These are phyloP conservation scores for Boletus mariae DNA, from an alignment of 1,284 basidiomycete species.

Conservation along the genomic window DNA sequence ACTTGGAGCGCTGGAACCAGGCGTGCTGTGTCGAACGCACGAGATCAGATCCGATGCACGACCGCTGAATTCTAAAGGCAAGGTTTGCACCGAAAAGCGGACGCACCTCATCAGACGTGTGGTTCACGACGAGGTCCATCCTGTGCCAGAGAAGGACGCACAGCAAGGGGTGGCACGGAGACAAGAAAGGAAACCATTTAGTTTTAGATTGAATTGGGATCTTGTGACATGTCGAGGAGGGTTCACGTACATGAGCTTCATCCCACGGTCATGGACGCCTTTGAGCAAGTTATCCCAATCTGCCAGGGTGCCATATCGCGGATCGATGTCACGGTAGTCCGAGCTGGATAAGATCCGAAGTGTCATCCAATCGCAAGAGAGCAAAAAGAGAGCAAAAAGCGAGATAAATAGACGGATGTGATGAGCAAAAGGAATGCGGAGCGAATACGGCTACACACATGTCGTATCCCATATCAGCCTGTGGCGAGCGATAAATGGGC, in stretches of 20 bases:
- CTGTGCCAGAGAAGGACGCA: slow-evolving; percentile 30
- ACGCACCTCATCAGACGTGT: slow-evolving; percentile 65
- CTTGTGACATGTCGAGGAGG: slow-evolving; percentile 10
- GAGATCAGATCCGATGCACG: not conserved
- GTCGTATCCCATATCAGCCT: slow-evolving; percentile 74
- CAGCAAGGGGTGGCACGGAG: slow-evolving; percentile 1
- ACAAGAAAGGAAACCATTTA: slow-evolving; percentile 1
- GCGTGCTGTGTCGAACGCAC: slow-evolving; percentile 44
- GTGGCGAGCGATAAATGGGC: slow-evolving; percentile 69
- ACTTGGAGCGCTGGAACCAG: slow-evolving; percentile 71
- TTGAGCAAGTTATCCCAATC: slow-evolving; percentile 67
- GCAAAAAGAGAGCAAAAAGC: not conserved
- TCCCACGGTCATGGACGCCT: slow-evolving; percentile 58
- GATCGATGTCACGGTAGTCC: slow-evolving; percentile 72
- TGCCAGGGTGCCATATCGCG: slow-evolving; percentile 67
- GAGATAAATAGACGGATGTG: not conserved
- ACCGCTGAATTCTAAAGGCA: not conserved
- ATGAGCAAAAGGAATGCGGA: not conserved
- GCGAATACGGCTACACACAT: slow-evolving; percentile 39
- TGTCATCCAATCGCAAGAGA: not conserved
- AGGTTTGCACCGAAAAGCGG: not conserved
- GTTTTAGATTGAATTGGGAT: slow-evolving; percentile 2
- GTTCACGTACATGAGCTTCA: slow-evolving; percentile 62
- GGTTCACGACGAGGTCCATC: slow-evolving; percentile 82
- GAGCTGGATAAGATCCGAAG: slow-evolving; percentile 39